Evolutionary conservation across 2,329 filamentous ascomycete species (phyloP).

Genomic region (Fusarium multiceps): DNA sequence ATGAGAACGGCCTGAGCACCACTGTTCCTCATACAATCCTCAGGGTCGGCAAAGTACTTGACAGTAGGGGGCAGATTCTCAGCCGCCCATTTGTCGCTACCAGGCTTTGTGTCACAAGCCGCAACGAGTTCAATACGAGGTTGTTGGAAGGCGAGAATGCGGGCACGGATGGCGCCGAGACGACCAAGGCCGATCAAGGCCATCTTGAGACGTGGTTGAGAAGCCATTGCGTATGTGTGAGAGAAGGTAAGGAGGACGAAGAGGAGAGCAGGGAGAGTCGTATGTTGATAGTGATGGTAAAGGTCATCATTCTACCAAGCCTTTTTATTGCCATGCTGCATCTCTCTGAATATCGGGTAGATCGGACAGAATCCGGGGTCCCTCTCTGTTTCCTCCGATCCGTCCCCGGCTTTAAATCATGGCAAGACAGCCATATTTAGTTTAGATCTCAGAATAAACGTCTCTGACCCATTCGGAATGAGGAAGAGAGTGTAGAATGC

Average conservation of each 20-base stretch:
- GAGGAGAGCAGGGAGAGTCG: too few relatives aligned
- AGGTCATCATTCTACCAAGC: background rate
- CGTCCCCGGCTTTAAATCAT: background rate
- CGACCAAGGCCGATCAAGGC: slow-evolving; percentile 47
- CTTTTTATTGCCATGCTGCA: background rate
- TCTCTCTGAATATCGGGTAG: background rate
- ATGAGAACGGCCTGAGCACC: slow-evolving; percentile 47
- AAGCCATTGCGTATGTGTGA: slow-evolving; percentile 21
- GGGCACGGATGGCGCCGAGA: slow-evolving; percentile 47
- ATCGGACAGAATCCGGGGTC: slow-evolving; percentile 1
- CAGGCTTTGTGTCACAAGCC: slow-evolving; percentile 50
- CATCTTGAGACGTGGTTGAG: slow-evolving; percentile 33
- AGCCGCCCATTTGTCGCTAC: slow-evolving; percentile 48
- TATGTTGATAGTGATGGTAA: background rate
- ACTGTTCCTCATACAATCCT: slow-evolving; percentile 45
- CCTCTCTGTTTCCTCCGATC: background rate
- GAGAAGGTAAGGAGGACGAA: too few relatives aligned
- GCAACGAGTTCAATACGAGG: slow-evolving; percentile 51
- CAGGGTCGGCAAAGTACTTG: slow-evolving; percentile 42
- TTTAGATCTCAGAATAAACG: background rate
- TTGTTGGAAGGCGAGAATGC: slow-evolving; percentile 50
- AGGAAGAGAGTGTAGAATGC: background rate
- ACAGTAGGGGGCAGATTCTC: slow-evolving; percentile 45
- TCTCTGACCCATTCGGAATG: background rate
- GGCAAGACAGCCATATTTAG: background rate